phyloP scores from a whole-genome alignment of 805 yeast species.

The Spathaspora gorwiae region DNA sequence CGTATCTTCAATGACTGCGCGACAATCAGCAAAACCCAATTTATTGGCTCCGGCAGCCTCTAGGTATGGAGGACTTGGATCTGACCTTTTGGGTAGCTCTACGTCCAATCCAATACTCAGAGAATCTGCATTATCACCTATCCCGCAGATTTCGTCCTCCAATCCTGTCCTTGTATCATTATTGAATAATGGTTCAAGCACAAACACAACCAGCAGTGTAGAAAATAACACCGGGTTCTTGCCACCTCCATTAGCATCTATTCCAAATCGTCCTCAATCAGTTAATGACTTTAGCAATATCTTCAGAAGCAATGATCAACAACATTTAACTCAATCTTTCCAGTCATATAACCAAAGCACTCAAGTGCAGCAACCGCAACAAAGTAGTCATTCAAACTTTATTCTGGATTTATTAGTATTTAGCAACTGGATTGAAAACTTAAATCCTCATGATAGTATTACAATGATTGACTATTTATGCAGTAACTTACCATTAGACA shows the following conservation, averaged over 20 bases:
- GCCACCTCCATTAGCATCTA: conserved; percentile 20
- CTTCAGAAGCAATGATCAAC: conserved; percentile 7
- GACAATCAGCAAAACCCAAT: neutral
- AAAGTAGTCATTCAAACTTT: conserved; percentile 28
- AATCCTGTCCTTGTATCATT: conserved; percentile 1
- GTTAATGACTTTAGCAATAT: conserved; percentile 34
- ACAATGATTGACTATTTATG: conserved; percentile 53
- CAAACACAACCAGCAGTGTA: neutral
- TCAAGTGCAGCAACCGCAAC: conserved; percentile 7
- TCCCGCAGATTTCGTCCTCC: neutral
- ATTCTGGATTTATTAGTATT: conserved; percentile 48
- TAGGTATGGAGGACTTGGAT: neutral
- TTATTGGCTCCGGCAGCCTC: conserved; percentile 14
- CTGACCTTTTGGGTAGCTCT: conserved; percentile 4
- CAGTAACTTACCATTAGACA: conserved; percentile 47
- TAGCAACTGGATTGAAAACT: conserved; percentile 47
- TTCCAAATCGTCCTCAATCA: conserved; percentile 40
- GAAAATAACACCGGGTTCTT: conserved; percentile 1
- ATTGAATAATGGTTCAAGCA: neutral
- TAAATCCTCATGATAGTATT: conserved; percentile 49
- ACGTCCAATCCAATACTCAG: conserved; percentile 4
- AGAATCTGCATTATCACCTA: conserved; percentile 6
- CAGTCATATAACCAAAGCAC: conserved; percentile 1
- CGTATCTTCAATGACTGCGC: neutral
- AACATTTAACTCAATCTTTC: neutral